phyloP scores from a whole-genome alignment of 306 rosid genomes.

The Casuarina equisetifolia region DNA sequence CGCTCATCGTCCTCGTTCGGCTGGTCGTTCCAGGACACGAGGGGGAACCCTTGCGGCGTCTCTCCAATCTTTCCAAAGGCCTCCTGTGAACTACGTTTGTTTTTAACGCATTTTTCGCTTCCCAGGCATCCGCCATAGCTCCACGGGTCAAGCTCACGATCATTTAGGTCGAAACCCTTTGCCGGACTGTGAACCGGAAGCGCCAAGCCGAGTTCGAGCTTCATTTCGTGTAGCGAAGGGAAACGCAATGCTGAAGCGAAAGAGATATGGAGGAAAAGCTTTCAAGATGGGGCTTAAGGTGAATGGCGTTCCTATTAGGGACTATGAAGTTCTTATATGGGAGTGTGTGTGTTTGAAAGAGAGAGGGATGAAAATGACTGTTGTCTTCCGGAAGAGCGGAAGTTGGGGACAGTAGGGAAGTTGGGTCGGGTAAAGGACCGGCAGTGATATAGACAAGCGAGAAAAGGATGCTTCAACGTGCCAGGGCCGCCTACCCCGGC shows the following conservation, averaged over 20 bases:
- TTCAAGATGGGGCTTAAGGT: conserved; percentile 2
- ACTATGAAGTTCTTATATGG: conserved; percentile 28
- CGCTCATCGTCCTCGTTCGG: conserved; percentile 67
- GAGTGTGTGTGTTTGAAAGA: conserved; percentile 27
- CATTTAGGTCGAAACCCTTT: conserved; percentile 37
- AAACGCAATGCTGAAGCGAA: conserved; percentile 5
- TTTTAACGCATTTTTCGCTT: conserved; percentile 29
- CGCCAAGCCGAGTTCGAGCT: conserved; percentile 59
- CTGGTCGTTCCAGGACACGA: conserved; percentile 64
- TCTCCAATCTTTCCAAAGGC: conserved; percentile 43
- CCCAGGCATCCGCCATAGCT: conserved; percentile 22
- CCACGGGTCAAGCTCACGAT: conserved; percentile 18
- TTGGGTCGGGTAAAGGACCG: conserved; percentile 81
- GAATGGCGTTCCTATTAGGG: conserved; percentile 26
- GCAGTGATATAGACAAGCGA: conserved; percentile 62
- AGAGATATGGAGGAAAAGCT: conserved; percentile 25
- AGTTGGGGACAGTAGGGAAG: conserved; percentile 59
- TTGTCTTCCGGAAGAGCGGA: conserved; percentile 49
- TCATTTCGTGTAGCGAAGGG: conserved; percentile 46
- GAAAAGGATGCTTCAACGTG: conserved; percentile 52
- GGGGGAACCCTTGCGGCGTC: conserved; percentile 29
- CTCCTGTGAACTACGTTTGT: conserved; percentile 59
- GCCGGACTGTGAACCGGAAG: conserved; percentile 40
- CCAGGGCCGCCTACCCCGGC: conserved; percentile 33
- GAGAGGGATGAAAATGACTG: conserved; percentile 40